Base-by-base conservation (phyloP, 176 grass and related monocot species). In the Bothriochloa decipiens region DNA sequence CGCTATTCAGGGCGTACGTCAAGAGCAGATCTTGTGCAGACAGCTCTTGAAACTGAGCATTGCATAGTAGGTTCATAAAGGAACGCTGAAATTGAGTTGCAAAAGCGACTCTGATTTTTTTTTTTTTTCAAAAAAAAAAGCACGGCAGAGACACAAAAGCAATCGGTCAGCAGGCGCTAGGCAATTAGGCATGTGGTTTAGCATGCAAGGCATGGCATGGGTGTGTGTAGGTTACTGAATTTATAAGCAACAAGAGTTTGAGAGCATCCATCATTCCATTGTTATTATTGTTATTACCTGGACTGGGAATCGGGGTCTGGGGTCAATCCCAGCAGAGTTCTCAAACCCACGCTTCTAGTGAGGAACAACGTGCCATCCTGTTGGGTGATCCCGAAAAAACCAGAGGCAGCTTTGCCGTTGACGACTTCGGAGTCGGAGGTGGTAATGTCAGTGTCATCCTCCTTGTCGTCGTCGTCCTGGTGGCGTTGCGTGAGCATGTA, bases 61-160 rank as follows among this genome's bases (percentile, higher is more conserved):
- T 88, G 83, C 76, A 88, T 39, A 98, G 87, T 61, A 98, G 96
- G 32, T 89, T 95, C 96, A 98, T 95, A 87, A 98, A 98, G 77
- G 92, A 93, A 1, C 81, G 87, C 80, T 98, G 91, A 61, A 98
- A 98, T 58, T 92, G 72, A 60, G 93, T 92, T 78, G 91, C 83
- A 50, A 93, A 84, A 18, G 83, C 91, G 40, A 87, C 85, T 84
- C 93, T 95, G 18, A 27, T 71, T 68, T 63, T 58, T 65, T 0
- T 37, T 71, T 42, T 42, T 40, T 40, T 7, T 40, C 1, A 57
- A 22, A 22, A 20, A 17, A 55, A 18, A 11, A 64, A 35, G 1
- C 14, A 35, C 1, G 12, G 4, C 23, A 72, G 70, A 18, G 16
- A 26, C 23, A 81, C 6, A 77, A 15, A 39, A 28, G 1, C 6